Evolutionary conservation across 768 basidiomycete genomes (phyloP).

Genomic region (Suillus hirtellus): DNA sequence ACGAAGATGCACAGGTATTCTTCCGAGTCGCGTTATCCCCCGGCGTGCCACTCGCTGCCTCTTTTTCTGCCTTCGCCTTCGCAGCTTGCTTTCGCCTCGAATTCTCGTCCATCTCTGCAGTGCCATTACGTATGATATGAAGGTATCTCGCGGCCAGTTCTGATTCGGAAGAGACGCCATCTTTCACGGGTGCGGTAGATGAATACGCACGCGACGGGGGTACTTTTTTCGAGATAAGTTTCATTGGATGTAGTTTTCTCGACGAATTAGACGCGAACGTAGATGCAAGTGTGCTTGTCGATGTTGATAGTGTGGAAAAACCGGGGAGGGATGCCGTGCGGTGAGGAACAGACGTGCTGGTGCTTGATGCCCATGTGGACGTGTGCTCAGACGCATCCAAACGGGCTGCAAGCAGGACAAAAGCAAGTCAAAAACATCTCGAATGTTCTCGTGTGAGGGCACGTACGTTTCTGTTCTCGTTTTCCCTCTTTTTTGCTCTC

Average conservation of each 20-base stretch:
- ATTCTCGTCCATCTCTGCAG: conserved; percentile 26
- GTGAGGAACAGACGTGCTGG: neutral
- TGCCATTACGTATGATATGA: conserved; percentile 23
- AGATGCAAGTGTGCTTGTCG: neutral
- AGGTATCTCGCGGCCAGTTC: neutral
- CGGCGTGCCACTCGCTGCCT: conserved; percentile 10
- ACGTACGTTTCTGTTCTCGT: neutral
- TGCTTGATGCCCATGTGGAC: neutral
- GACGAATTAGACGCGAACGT: neutral
- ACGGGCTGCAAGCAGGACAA: neutral
- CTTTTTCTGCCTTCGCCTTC: conserved; percentile 16
- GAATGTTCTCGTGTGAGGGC: too few species aligned
- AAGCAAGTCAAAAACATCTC: neutral
- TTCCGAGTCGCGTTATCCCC: neutral
- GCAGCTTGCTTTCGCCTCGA: conserved; percentile 26
- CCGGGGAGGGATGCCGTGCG: neutral
- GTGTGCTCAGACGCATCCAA: neutral
- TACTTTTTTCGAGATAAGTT: conserved; percentile 5
- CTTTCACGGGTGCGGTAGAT: neutral
- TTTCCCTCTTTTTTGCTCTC: neutral
- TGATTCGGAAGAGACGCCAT: neutral
- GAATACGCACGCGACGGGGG: conserved; percentile 1
- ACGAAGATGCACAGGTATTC: neutral
- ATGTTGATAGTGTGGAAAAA: neutral
- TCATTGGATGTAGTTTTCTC: neutral